Base-by-base conservation (phyloP, 345 rosid species). In the Excoecaria agallocha region DNA sequence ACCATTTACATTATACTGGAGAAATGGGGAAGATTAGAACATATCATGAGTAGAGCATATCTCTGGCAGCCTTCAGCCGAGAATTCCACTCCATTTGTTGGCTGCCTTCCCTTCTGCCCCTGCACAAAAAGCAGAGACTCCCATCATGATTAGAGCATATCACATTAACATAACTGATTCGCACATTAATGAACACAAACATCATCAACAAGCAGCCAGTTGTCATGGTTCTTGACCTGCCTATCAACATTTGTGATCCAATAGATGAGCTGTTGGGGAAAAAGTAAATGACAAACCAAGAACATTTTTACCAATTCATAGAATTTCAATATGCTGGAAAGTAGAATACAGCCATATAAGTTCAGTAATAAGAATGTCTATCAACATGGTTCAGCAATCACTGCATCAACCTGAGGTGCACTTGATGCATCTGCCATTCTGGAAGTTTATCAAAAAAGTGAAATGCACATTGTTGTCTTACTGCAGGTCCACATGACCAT, bases 1-100 rank as follows among this genome's bases (percentile, higher is more conserved):
- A 77, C 75, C 60, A 75, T 79, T 79, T 77, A 80, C 78, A 77
- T 25, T 56, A 74, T 24, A 30, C 50, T 64, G 55, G 39, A 59
- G 49, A 68, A 39, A 39, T 74, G 72, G 64, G 67, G 30, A 72
- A 41, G 71, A 70, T 20, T n/a, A n/a, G n/a, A n/a, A n/a, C n/a
- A n/a, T n/a, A n/a, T n/a, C n/a, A n/a, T n/a, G n/a, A n/a, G n/a
- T n/a, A n/a, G n/a, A n/a, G n/a, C n/a, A n/a, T n/a, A n/a, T n/a
- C n/a, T n/a, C n/a, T 62, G 73, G 73, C 61, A 77, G 57, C 74
- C 59, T 61, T 80, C 65, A 62, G 65, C 63, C 48, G 20, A 46
- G 46, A 72, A 65, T 64, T 38, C 65, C 51, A 20, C 37, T 78
- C 73, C 54, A 66, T 49, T 60, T 61, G 45, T 3, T 50, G 55